A percentile compares a stretch with the other conserved stretches of the same genome.
These are phyloP conservation scores for Choanephora cucurbitarum DNA, from an alignment of 371 early-diverging fungal species.

Conservation along the genomic window DNA sequence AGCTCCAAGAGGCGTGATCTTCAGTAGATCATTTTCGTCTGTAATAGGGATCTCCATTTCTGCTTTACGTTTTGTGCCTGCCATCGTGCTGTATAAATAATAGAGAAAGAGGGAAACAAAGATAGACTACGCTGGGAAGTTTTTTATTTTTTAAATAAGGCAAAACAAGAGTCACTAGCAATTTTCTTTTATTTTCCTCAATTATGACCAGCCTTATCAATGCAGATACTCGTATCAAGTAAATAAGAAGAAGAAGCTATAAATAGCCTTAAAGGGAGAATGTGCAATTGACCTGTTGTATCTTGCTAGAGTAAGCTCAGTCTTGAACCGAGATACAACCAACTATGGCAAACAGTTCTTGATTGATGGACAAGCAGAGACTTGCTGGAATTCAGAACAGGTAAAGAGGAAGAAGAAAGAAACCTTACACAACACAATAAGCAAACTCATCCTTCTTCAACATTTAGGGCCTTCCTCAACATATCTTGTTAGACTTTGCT, in stretches of 20 bases:
- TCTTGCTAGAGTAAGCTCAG: conserved; percentile 93
- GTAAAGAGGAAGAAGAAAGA: too few species aligned
- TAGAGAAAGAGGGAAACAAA: conserved; percentile 6
- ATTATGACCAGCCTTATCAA: conserved; percentile 55
- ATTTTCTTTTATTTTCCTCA: too few species aligned
- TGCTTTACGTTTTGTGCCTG: conserved; percentile 50
- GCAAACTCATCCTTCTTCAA: too few species aligned
- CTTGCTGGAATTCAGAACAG: conserved; percentile 95
- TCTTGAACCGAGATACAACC: conserved; percentile 76
- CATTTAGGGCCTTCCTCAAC: conserved; percentile 74
- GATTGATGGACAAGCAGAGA: conserved; percentile 76
- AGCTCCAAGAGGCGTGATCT: conserved; percentile 97
- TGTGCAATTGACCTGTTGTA: neutral
- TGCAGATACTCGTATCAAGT: conserved; percentile 64
- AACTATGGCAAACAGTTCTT: conserved; percentile 84
- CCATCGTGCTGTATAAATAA: conserved; percentile 22
- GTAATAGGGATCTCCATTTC: conserved; percentile 54
- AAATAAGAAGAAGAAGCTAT: conserved; percentile 8
- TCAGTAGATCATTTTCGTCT: conserved; percentile 71
- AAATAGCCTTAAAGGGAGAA: neutral
- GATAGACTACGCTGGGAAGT: too few species aligned
- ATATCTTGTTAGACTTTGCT: conserved; percentile 74
- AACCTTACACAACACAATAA: too few species aligned
- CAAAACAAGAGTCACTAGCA: too few species aligned
- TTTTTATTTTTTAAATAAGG: too few species aligned